phyloP scores from a whole-genome alignment of 352 stramenopile species.

The Globisporangium cederbergense region DNA sequence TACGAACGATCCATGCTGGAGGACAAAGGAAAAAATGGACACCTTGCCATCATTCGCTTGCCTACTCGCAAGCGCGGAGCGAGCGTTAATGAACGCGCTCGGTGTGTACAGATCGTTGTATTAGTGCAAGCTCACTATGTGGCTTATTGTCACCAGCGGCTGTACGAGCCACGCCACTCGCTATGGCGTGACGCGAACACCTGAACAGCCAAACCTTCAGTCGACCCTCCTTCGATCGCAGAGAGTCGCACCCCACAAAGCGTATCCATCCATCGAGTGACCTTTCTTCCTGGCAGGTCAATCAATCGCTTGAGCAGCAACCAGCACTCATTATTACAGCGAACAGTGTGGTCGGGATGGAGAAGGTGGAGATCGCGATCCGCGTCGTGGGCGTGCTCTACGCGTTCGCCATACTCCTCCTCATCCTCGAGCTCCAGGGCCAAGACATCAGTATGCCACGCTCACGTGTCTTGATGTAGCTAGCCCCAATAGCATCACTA shows the following conservation, averaged over 20 bases:
- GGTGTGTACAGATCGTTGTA: background rate
- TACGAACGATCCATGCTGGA: background rate
- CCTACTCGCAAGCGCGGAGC: no score
- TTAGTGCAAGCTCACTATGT: no score
- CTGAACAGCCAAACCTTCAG: background rate
- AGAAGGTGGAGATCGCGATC: conserved; percentile 72
- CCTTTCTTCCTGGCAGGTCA: background rate
- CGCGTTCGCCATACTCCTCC: conserved; percentile 44
- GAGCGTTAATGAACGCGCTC: background rate
- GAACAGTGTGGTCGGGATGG: conserved; percentile 23
- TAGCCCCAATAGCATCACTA: background rate
- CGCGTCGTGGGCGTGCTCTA: conserved; percentile 53
- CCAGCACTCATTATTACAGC: no score
- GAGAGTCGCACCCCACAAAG: background rate
- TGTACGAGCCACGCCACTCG: background rate
- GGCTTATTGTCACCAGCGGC: no score
- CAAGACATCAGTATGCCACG: conserved; percentile 44
- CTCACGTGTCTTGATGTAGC: background rate
- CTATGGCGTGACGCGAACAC: background rate
- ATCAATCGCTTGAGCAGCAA: background rate
- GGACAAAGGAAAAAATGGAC: background rate
- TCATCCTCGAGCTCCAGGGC: conserved; percentile 52
- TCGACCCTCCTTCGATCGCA: background rate
- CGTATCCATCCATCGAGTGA: background rate
- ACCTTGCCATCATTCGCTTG: no score